These are phyloP conservation scores for Penicillium janthinellum DNA, from an alignment of 2,329 filamentous ascomycete genomes.

Conservation along the genomic window DNA sequence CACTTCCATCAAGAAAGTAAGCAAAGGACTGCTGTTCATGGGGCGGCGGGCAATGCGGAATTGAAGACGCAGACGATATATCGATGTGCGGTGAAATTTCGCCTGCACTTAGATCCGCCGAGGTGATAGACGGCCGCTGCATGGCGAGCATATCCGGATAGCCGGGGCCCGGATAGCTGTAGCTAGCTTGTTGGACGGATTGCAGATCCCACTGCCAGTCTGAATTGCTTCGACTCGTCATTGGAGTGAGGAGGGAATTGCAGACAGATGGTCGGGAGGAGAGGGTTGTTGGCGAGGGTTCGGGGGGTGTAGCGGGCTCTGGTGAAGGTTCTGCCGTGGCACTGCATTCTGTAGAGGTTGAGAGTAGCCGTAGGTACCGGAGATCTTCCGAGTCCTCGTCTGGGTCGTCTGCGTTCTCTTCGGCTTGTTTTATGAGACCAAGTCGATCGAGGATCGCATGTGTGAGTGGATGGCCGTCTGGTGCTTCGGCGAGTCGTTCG, in stretches of 20 bases:
- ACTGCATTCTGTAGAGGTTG: slow-evolving; percentile 40
- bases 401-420: slow-evolving; percentile 41
- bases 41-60: slow-evolving; percentile 6
- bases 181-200: slow-evolving; percentile 22
- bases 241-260: slow-evolving; percentile 16
- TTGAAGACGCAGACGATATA: slow-evolving; percentile 5
- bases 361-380: slow-evolving; percentile 39
- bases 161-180: slow-evolving; percentile 24
- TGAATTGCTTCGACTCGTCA: slow-evolving; percentile 9
- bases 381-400: slow-evolving; percentile 41
- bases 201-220: slow-evolving; percentile 35
- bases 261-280: slow-evolving; percentile 24
- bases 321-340: slow-evolving; percentile 43
- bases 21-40: slow-evolving; percentile 26
- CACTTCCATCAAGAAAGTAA: slow-evolving; percentile 27
- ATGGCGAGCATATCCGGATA: slow-evolving; percentile 27
- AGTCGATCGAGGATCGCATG: slow-evolving; percentile 47
- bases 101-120: slow-evolving; percentile 14
- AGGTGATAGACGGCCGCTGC: slow-evolving; percentile 21
- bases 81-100: slow-evolving; percentile 22
- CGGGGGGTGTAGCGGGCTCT: slow-evolving; percentile 38
- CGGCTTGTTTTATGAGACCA: slow-evolving; percentile 47
- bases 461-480: slow-evolving; percentile 45
- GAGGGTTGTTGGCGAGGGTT: slow-evolving; percentile 29
- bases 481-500: slow-evolving; percentile 42